Evolutionary conservation across 1,284 basidiomycete species (phyloP).

Genomic region (Heterobasidion irregulare): DNA sequence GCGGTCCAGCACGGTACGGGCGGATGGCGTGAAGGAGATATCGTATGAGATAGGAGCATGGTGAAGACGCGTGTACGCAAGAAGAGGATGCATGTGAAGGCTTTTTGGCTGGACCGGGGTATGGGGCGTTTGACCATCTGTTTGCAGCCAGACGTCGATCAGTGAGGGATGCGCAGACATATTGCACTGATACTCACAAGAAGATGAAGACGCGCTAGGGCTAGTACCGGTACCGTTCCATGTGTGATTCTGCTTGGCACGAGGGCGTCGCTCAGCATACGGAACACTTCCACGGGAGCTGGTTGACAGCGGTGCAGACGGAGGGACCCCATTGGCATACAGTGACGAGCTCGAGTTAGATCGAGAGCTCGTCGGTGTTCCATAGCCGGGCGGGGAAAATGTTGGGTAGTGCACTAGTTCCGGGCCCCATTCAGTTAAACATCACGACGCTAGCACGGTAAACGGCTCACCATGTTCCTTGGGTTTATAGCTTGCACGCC

Average conservation of each 20-base stretch:
- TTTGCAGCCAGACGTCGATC: conserved; percentile 4
- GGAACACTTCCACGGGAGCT: conserved; percentile 18
- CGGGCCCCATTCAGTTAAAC: conserved; percentile 1
- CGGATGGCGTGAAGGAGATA: conserved; percentile 46
- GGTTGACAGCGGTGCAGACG: conserved; percentile 12
- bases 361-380: conserved; percentile 31
- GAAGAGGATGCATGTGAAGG: conserved; percentile 55
- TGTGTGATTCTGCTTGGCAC: conserved; percentile 30
- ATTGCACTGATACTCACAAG: conserved; percentile 1
- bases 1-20: conserved; percentile 47
- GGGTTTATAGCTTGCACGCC: conserved; percentile 5
- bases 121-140: conserved; percentile 20
- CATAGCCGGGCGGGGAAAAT: conserved; percentile 20
- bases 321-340: conserved; percentile 19
- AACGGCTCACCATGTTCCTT: conserved; percentile 9
- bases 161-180: conserved; percentile 4
- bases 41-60: conserved; percentile 57
- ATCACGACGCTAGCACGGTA: conserved; percentile 8
- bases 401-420: conserved; percentile 13
- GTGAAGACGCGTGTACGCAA: conserved; percentile 44
- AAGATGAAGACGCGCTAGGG: conserved; percentile 23
- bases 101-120: conserved; percentile 29
- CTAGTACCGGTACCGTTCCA: conserved; percentile 33
- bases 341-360: conserved; percentile 39
- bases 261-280: conserved; percentile 25